Evolutionary conservation across 805 yeast species (phyloP), one percentile per base, ranked within the genome.

Genomic region (Komagataella populi): DNA sequence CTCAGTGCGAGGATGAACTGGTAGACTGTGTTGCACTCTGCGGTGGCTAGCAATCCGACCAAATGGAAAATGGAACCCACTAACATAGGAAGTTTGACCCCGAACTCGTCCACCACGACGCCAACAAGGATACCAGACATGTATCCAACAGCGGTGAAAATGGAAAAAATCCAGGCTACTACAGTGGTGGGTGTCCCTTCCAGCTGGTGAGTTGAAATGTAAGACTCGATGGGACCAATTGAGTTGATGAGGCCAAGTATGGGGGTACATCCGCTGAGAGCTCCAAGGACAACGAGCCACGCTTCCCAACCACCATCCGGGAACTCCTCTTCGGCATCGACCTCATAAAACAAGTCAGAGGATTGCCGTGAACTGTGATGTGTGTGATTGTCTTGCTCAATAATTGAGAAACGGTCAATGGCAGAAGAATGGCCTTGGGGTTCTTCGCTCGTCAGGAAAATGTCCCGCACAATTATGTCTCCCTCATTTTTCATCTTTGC

Each of bases 241-340:
- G 81, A 63, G 57, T 82, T 82, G 53, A 78, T 62, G 44, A 78
- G 56, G 1, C 89, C 88, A 53, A 80, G 73, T 46, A 70, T 69
- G 2, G 77, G 75, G 2, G 73, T 65, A 44, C 77, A 67, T 0
- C 86, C 87, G 46, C 76, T 61, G 57, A 80, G 80, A 3, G 78
- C 69, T 2, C 87, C 88, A 23, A 79, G 61, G 0, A 79, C 74
- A 2, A 79, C 83, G 3, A 63, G 53, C 67, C 80, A 78, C 0
- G 87, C 86, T 53, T 61, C 57, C 44, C 63, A 50, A 0, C 87
- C 87, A 17, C 87, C 87, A 55, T 83, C 84, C 0, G 84, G 84
- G 52, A 64, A 72, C 16, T 60, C 64, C 10, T 48, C 50, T 14
- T 55, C 56, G 18, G 55, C 60, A 23, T 57, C 60, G 48, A 55